A percentile compares a stretch with the other conserved stretches of the same genome.
Evolutionary conservation across 2,329 filamentous ascomycete species (phyloP).

Genomic region (Paecilomyces dactylethromorphus): DNA sequence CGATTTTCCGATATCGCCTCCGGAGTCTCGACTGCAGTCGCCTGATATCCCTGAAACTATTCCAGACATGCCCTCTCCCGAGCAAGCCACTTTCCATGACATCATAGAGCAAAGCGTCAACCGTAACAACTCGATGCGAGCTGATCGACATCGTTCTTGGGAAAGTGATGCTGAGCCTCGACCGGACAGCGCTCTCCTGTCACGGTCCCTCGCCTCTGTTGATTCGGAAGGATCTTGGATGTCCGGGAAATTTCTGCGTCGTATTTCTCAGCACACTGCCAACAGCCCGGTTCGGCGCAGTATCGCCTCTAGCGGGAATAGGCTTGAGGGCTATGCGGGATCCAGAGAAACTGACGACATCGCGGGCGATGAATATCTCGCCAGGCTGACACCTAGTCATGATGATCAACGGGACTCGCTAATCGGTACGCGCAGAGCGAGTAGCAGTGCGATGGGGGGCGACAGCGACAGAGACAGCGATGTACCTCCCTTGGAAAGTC

Average conservation of each 20-base stretch:
- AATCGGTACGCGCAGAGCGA: conserved; percentile 28
- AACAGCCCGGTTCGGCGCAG: conserved; percentile 33
- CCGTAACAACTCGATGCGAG: conserved; percentile 2
- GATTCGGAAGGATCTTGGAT: conserved; percentile 97
- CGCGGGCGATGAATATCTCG: conserved; percentile 70
- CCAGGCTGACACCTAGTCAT: conserved; percentile 44
- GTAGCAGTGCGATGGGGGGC: conserved; percentile 44
- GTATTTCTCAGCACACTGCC: conserved; percentile 38
- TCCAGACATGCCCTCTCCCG: conserved; percentile 9
- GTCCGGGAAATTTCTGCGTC: conserved; percentile 61
- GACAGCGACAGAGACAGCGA: conserved; percentile 46
- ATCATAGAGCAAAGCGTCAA: not conserved
- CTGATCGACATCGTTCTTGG: not conserved
- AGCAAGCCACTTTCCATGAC: not conserved
- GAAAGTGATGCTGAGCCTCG: not conserved
- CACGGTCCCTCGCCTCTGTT: conserved; percentile 85
- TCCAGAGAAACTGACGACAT: conserved; percentile 50
- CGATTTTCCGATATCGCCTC: conserved; percentile 77
- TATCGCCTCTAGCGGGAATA: conserved; percentile 34
- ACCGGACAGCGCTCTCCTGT: conserved; percentile 46
- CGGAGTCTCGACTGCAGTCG: conserved; percentile 73
- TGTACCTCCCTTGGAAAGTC: conserved; percentile 10
- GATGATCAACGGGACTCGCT: conserved; percentile 35
- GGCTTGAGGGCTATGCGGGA: conserved; percentile 40
- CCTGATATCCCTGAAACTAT: conserved; percentile 53